Evolutionary conservation across 2,329 filamentous ascomycete species (phyloP), one percentile per base, ranked within the genome.

Genomic region (Alternaria triticimaculans): DNA sequence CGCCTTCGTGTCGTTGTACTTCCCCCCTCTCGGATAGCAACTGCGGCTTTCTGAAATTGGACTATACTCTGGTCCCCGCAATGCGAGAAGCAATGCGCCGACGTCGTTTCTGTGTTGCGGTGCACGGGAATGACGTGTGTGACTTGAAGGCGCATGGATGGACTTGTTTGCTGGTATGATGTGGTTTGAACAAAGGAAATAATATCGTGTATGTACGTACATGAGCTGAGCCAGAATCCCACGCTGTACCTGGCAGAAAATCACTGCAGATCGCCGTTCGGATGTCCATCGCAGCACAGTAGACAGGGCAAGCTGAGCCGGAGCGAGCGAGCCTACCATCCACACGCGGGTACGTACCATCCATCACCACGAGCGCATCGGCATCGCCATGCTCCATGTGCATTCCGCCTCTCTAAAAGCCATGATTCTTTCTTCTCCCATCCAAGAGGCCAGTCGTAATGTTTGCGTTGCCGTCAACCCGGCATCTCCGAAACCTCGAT

Each of bases 221-320:
- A 41, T 12, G 28, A 53, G 49, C 49, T 53, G 49, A 53, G 49
- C 30, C 33, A 46, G n/a, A 37, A 59, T 41, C 37, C 46, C 20
- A 18, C 55, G 60, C 44, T 60, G 69, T 70, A 70, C 69, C 69
- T 71, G 67, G 65, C 65, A 68, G 58, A 59, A 37, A 63, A 68
- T 70, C 65, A 64, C 55, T 58, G 48, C 54, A 62, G 67, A 71
- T 70, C 61, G 23, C 46, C 48, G 20, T 54, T 18, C 55, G 45
- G 37, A 51, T 48, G n/a, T 41, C 37, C 37, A 41, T 6, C 37
- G 37, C 37, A 41, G 37, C 37, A n/a, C 33, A 41, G 8, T n/a
- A 60, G 51, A 55, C 60, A 51, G 60, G 66, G 53, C 48, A 54
- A 53, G 48, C 54, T 50, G 55, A 54, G 48, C 48, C 55, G 55